These are phyloP conservation scores for Withania somnifera DNA, from an alignment of 305 asterid genomes.

Conservation along the genomic window DNA sequence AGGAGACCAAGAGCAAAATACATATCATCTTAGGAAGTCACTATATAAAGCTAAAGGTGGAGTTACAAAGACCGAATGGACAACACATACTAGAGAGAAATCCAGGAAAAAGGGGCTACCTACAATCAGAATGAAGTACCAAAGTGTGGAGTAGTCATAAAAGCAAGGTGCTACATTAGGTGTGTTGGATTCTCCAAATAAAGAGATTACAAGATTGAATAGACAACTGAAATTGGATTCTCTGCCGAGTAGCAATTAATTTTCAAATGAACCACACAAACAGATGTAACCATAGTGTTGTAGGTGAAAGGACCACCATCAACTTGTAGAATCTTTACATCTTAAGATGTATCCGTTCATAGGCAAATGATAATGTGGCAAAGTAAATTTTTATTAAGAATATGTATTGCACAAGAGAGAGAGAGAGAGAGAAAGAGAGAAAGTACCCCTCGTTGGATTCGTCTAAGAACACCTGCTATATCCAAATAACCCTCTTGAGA, in stretches of 20 bases:
- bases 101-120: neutral
- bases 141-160: neutral
- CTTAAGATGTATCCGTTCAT: neutral
- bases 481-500: conserved; percentile 70
- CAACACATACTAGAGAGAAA: neutral
- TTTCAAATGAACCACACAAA: neutral
- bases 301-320: neutral
- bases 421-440: neutral
- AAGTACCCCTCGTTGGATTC: conserved; percentile 92
- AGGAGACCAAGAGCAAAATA: neutral
- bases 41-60: neutral
- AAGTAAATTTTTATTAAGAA: neutral
- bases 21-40: neutral
- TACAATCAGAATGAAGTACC: neutral
- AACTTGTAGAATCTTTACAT: neutral
- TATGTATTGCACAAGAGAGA: neutral
- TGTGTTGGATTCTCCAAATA: neutral
- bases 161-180: neutral
- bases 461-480: conserved; percentile 83
- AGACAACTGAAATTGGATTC: neutral
- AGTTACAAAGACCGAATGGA: neutral
- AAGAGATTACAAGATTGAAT: neutral
- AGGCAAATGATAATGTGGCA: neutral
- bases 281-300: neutral
- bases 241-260: neutral